phyloP scores from a whole-genome alignment of 306 rosid genomes.

The Malus orientalis region DNA sequence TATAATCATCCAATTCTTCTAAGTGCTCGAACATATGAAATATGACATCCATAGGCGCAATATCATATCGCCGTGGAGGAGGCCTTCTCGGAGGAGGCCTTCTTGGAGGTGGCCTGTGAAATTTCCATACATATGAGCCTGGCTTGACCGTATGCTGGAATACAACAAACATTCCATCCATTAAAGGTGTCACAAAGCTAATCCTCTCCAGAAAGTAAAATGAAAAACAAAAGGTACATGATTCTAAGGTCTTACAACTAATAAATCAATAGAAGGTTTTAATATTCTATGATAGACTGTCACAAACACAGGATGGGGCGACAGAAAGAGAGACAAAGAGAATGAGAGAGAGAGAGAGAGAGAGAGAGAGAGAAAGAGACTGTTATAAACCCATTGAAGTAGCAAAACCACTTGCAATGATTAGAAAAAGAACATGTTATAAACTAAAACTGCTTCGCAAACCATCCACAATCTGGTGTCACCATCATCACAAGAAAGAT shows the following conservation, averaged over 20 bases:
- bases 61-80: conserved; percentile 26
- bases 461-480: not conserved
- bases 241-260: not conserved
- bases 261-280: not conserved
- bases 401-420: not conserved
- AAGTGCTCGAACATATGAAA: conserved; percentile 25
- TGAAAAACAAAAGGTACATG: conserved; percentile 21
- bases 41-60: conserved; percentile 21
- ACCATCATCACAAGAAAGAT: not conserved
- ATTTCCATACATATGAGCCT: conserved; percentile 44
- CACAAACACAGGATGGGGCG: not conserved
- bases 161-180: conserved; percentile 50
- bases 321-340: not conserved
- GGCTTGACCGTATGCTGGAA: conserved; percentile 53
- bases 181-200: conserved; percentile 39
- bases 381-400: not conserved
- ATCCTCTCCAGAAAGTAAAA: conserved; percentile 31
- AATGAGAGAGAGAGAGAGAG: not conserved
- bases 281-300: not conserved
- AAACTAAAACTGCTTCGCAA: not conserved
- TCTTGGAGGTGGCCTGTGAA: conserved; percentile 44
- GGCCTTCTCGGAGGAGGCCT: conserved; percentile 37
- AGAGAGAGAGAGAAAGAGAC: no score
- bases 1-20: conserved; percentile 21
- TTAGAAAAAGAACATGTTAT: not conserved